A percentile compares a stretch with the other conserved stretches of the same genome.
These are phyloP conservation scores for Hypoxylon sp. DNA, from an alignment of 2,329 filamentous ascomycete species.

Conservation along the genomic window DNA sequence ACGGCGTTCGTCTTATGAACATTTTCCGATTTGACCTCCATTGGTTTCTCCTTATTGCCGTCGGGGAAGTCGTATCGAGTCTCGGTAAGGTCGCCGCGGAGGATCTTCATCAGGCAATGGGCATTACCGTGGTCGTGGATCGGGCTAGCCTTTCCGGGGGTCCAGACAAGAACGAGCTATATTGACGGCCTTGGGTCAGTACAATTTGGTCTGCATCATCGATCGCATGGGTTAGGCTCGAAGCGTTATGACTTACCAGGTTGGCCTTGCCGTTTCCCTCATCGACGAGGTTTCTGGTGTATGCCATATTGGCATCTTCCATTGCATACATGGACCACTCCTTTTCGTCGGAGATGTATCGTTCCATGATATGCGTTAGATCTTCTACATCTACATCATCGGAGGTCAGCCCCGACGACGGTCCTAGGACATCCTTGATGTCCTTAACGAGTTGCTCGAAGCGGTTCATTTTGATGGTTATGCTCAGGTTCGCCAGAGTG, in stretches of 20 bases:
- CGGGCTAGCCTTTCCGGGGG: constrained; percentile 83
- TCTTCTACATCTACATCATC: constrained; percentile 83
- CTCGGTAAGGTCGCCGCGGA: constrained; percentile 84
- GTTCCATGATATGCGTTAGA: constrained; percentile 79
- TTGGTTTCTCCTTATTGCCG: constrained; percentile 66
- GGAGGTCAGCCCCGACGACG: constrained; percentile 85
- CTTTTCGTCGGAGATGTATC: constrained; percentile 76
- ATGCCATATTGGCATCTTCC: constrained; percentile 76
- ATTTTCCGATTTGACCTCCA: constrained; percentile 76
- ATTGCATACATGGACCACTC: constrained; percentile 85
- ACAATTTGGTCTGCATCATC: constrained; percentile 3
- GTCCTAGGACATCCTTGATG: constrained; percentile 82
- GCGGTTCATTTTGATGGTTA: constrained; percentile 54
- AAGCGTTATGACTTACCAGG: constrained; percentile 57
- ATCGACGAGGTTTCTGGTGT: constrained; percentile 91
- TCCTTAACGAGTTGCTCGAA: constrained; percentile 81
- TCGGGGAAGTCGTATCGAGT: constrained; percentile 83
- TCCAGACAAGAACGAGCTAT: constrained; percentile 90
- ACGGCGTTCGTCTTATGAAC: constrained; percentile 80
- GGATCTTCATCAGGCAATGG: constrained; percentile 93
- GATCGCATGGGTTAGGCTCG: neutral
- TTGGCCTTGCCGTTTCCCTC: constrained; percentile 82
- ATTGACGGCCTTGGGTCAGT: constrained; percentile 44
- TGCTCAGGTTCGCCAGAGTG: constrained; percentile 19
- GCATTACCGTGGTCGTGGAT: constrained; percentile 93